Evolutionary conservation across 1,284 basidiomycete genomes (phyloP), one percentile per base, ranked within the genome.

Genomic region (Abortiporus biennis): DNA sequence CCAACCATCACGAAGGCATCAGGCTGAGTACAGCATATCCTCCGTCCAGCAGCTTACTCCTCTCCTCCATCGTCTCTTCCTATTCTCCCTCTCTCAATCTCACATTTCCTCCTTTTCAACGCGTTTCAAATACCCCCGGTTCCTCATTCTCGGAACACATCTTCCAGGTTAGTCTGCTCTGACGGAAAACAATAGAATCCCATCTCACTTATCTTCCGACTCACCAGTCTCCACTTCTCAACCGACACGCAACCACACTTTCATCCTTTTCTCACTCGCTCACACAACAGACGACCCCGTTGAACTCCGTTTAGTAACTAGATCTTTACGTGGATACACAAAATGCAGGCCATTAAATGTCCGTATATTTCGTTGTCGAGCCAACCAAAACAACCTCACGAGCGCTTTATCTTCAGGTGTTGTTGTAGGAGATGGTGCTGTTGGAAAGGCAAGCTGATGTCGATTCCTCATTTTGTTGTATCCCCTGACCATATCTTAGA

Each of bases 391-490:
- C 24, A 15, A 4, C 16, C 47, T 48, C 23, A 48, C 37, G 24
- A 17, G 53, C 64, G 46, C 64, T 43, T 43, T n/a, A n/a, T n/a
- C n/a, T 49, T 40, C 64, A 91, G 90, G 91, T 75, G 95, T 98
- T 67, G 94, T 98, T 59, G 95, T 99, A 48, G 95, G 95, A 59
- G 95, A 99, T 74, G 95, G 95, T 84, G 95, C 95, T 44, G 95
- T 99, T 59, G 95, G 95, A 70, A 99, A 98, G 88, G 94, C 86
- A 52, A 57, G 79, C 66, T 42, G 11, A 21, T 23, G 29, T 30
- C 17, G 32, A 13, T 12, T 22, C 20, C 33, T 42, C 36, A 21
- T 35, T 21, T 23, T 22, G 24, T 33, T 33, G 40, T 37, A 48
- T 52, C 30, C 40, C 34, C 45, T 34, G 38, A 31, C 24, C 45